Evolutionary conservation across 352 stramenopile species (phyloP), one percentile per base, ranked within the genome.

Genomic region (Pythium monospermum): DNA sequence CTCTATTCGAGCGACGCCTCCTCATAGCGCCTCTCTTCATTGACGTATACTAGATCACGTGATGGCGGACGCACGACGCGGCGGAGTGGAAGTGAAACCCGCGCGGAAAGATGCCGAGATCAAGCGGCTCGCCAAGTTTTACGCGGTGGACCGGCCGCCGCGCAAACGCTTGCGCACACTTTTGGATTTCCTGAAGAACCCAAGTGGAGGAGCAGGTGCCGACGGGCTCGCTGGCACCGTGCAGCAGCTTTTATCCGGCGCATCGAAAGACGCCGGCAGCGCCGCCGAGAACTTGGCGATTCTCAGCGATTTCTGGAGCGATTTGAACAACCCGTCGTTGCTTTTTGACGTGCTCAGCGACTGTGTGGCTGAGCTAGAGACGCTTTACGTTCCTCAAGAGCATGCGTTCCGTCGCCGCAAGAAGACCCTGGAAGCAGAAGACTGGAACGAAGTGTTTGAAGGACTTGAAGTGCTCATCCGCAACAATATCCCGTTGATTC

Each of bases 381-480:
- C 69, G 49, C 72, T 91, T 8, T 93, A 95, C 50, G 66, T 78
- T 51, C 80, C 83, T 7, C 83, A 91, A 42, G 79, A 91, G 52
- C 88, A 73, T 21, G 73, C 80, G 26, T 93, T 95, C 55, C 75
- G 82, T 23, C 88, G 89, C 48, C 78, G 80, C 15, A 87, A 87
- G 45, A 91, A 92, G 44, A 77, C 71, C 6, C 68, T 93, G 6
- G 80, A 95, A 51, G 77, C 81, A 0, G 84, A 95, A 49, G 84
- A 95, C 66, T 95, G 84, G 84, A 93, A 73, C 44, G 84, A 95
- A 32, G 73, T 95, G 1, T 95, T 95, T 61, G 84, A 95, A 50
- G 80, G 82, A 0, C 63, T 95, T 16, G 84, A 95, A 40, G 76
- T 90, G 46, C 62, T 95, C 25, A 65, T 95, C 42, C 78, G 83